Base-by-base conservation (phyloP, 2,329 filamentous ascomycete species). In the Venturia oleaginea region DNA sequence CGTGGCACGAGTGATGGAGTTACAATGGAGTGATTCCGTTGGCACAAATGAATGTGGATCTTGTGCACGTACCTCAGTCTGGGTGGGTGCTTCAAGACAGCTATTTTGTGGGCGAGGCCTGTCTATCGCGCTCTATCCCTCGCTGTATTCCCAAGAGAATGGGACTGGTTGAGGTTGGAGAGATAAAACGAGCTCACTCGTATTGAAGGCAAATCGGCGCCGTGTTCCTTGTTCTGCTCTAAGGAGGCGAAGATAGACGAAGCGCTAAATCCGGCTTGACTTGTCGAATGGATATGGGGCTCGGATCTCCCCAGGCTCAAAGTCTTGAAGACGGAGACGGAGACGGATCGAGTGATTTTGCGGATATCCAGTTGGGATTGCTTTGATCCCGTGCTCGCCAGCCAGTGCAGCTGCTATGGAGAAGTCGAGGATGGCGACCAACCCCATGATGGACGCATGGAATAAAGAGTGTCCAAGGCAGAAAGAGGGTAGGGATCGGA, bases 161-260 rank as follows among this genome's bases (percentile, higher is more conserved):
- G 51, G 51, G 51, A 32, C 51, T 57, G 30, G 30, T 34, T n/a
- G 19, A 51, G 43, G 43, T 3, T 46, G 13, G 43, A 46, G 24
- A 11, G 46, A 55, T 34, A 13, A 13, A 34, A 6, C 51, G 30
- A 19, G 51, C 8, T 13, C 30, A 6, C 24, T 57, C 27, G 27
- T 57, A 57, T 34, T 57, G n/a, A 34, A 34, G 51, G 51, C 51
- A 57, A 34, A 22, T 57, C 51, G 51, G 51, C 51, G 51, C 30
- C 27, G 51, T 57, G 15, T 57, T 57, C 51, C 51, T n/a, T 57
- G 51, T 34, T 57, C 27, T 34, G 51, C 24, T 32, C 51, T 37
- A 19, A 48, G 22, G 51, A 34, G 51, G 51, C 13, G 30, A 57
- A 34, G 27, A 57, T 57, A 57, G 30, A 57, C 34, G 51, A 57